These are phyloP conservation scores for Rhodotorula sp. DNA, from an alignment of 1,284 basidiomycete species.

Conservation along the genomic window DNA sequence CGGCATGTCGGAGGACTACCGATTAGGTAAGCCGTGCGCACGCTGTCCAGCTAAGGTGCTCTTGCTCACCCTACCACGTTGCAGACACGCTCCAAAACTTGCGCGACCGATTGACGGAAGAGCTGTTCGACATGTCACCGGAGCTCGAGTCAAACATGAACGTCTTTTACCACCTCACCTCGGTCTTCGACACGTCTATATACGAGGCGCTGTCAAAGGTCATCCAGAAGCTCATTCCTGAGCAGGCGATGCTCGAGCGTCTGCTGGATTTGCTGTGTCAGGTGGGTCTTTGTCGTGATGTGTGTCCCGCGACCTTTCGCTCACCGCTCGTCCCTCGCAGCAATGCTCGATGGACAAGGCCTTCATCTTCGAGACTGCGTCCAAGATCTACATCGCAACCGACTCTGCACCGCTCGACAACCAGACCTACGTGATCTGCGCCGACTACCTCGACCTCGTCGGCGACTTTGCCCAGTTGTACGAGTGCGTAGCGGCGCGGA, in stretches of 20 bases:
- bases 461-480: constrained; percentile 61
- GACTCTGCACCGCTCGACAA: constrained; percentile 90
- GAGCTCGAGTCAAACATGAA: constrained; percentile 42
- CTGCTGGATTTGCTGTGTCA: constrained; percentile 77
- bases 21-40: constrained; percentile 80
- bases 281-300: constrained; percentile 52
- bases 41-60: background rate
- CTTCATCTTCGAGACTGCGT: constrained; percentile 84
- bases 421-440: constrained; percentile 80
- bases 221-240: constrained; percentile 65
- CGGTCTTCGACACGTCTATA: constrained; percentile 82
- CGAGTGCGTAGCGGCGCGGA: constrained; percentile 36
- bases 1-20: constrained; percentile 85
- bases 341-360: constrained; percentile 88
- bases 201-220: constrained; percentile 80
- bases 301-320: background rate
- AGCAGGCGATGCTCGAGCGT: constrained; percentile 69
- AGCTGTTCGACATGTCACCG: constrained; percentile 66
- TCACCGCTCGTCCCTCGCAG: constrained; percentile 50
- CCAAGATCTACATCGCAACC: constrained; percentile 84
- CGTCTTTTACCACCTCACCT: constrained; percentile 73
- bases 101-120: constrained; percentile 77
- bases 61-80: background rate
- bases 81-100: constrained; percentile 84
- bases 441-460: constrained; percentile 85